These are phyloP conservation scores for Collybiopsis luxurians DNA, from an alignment of 768 basidiomycete species.

Conservation along the genomic window DNA sequence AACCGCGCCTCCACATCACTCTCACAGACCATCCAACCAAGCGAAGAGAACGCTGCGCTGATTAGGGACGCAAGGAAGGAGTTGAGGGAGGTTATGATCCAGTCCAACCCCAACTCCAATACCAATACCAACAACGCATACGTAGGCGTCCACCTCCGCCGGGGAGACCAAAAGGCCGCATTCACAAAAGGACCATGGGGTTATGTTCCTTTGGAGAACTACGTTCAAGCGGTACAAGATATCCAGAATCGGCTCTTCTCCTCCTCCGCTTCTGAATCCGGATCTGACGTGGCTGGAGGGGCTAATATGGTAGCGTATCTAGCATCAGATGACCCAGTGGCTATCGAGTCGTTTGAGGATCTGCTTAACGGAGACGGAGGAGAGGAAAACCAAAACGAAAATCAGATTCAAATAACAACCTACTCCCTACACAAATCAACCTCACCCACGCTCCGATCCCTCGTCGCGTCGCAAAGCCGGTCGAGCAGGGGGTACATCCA, in stretches of 20 bases:
- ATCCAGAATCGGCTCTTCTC: conserved; percentile 29
- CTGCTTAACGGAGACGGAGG: conserved; percentile 37
- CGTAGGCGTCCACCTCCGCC: conserved; percentile 59
- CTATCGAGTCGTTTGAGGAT: conserved; percentile 40
- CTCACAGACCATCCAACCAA: conserved; percentile 51
- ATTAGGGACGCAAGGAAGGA: conserved; percentile 51
- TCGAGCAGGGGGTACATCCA: conserved; percentile 47
- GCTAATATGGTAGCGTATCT: conserved; percentile 46
- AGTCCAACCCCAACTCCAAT: conserved; percentile 1
- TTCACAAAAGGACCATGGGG: conserved; percentile 41
- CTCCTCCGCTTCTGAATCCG: no score
- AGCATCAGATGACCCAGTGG: conserved; percentile 59
- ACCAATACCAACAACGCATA: no score
- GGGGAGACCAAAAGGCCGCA: conserved; percentile 51
- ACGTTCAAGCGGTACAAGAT: conserved; percentile 36
- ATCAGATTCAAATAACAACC: neutral
- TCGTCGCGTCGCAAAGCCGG: neutral
- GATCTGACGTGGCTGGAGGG: conserved; percentile 22
- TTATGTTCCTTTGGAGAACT: conserved; percentile 51
- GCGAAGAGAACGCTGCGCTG: conserved; percentile 37
- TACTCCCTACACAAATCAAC: neutral
- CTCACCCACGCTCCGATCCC: neutral
- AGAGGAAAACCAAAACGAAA: conserved; percentile 31
- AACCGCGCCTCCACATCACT: conserved; percentile 47
- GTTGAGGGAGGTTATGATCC: conserved; percentile 24